Evolutionary conservation across 371 early-diverging fungal species (phyloP), one percentile per base, ranked within the genome.

Genomic region (Mucor plumbeus): DNA sequence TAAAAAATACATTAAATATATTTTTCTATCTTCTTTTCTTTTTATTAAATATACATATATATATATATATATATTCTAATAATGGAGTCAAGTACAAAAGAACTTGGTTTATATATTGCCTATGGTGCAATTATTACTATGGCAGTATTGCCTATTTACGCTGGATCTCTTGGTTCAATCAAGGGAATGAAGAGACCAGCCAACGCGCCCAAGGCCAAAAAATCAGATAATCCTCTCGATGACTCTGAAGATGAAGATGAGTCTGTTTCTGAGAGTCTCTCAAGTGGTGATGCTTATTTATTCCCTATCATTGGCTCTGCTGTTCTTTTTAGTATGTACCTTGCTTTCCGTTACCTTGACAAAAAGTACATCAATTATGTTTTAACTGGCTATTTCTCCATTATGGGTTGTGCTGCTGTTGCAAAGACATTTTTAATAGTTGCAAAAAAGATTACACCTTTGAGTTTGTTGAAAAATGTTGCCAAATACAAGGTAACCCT

Each of bases 231-330:
- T 21, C 78, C 79, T 38, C 62, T 79, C 39, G 78, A 80, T 11
- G 83, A 83, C 61, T 80, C 81, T 4, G 86, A 86, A 36, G 75
- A 77, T 66, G 86, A 85, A 63, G 87, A 88, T 4, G 91, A 91
- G 44, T 80, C 89, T 7, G 79, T 81, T 14, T 77, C 80, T 60
- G 97, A 98, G 70, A 88, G 90, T 43, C 86, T 98, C 66, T 88
- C 92, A 5, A 73, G 93, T 5, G 87, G 91, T 69, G 98, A 98
- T 78, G 98, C 98, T 26, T 92, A 94, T 77, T 87, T 91, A 92
- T 95, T 96, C 73, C 97, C 98, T 10, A 74, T 97, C 33, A 89
- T 94, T 72, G 98, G 97, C 31, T 96, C 97, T 13, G 81, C 75
- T 19, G 92, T 91, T 10, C 79, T 98, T 5, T 91, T 97, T 64